Conservation (phyloP, 495 filamentous ascomycete genomes). For the Amorphotheca resinae region DNA sequence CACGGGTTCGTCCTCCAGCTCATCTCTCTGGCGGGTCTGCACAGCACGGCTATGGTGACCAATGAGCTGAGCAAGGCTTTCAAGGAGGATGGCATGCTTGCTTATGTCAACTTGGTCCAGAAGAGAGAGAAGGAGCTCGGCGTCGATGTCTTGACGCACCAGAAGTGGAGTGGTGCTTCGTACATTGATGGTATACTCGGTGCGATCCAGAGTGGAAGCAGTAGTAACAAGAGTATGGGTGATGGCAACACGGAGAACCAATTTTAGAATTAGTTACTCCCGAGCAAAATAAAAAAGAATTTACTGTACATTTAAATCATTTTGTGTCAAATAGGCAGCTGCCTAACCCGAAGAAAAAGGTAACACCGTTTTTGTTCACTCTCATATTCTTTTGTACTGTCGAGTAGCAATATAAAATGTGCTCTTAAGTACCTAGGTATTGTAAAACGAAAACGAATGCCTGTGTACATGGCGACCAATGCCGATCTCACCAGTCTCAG, state of each 20-base stretch:
- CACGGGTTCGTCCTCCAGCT: constrained; percentile 92
- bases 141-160: constrained; percentile 91
- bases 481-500: too few relatives aligned
- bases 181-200: constrained; percentile 93
- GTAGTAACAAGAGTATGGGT: constrained; percentile 69
- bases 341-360: too few relatives aligned
- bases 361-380: too few relatives aligned
- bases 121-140: constrained; percentile 80
- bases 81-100: constrained; percentile 86
- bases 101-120: constrained; percentile 88
- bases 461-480: too few relatives aligned
- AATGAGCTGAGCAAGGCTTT: constrained; percentile 71
- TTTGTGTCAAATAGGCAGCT: background rate
- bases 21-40: constrained; percentile 80
- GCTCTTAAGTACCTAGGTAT: too few relatives aligned
- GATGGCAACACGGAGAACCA: constrained; percentile 66
- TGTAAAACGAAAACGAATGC: too few relatives aligned
- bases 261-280: constrained; percentile 25
- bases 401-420: too few relatives aligned
- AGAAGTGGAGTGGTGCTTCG: constrained; percentile 91
- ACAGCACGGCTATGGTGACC: constrained; percentile 79
- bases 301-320: background rate
- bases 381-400: too few relatives aligned
- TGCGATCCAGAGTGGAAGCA: constrained; percentile 83
- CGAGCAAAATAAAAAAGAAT: background rate